Conservation (phyloP, 1,284 basidiomycete genomes). For the Sporisorium iseilematis-ciliati region DNA sequence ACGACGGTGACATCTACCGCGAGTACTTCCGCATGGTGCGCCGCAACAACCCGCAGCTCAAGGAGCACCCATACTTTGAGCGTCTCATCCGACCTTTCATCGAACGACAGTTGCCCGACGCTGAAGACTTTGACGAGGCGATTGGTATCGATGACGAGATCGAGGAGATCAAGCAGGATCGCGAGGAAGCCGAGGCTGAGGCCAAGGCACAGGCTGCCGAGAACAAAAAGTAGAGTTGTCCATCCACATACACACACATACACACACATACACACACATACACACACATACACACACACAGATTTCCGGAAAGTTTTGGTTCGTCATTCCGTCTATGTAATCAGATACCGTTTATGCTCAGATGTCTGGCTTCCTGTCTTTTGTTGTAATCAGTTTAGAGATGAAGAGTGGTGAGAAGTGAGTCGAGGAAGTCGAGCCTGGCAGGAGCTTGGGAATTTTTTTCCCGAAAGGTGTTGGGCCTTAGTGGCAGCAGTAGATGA, state of each 20-base stretch:
- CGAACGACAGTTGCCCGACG: constrained; percentile 71
- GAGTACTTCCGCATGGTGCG: constrained; percentile 65
- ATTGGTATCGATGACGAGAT: constrained; percentile 73
- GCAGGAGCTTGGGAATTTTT: neutral
- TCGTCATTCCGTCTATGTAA: neutral
- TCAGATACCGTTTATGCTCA: constrained; percentile 1
- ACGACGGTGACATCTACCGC: constrained; percentile 67
- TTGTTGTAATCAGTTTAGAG: neutral
- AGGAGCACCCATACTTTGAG: constrained; percentile 73
- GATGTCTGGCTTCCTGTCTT: neutral
- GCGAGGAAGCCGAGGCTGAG: constrained; percentile 62
- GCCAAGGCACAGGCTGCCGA: constrained; percentile 44
- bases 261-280: neutral
- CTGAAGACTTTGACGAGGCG: constrained; percentile 68
- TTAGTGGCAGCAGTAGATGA: neutral
- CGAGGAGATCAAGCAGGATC: constrained; percentile 67
- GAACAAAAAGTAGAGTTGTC: constrained; percentile 20
- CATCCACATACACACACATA: constrained; percentile 1
- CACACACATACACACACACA: neutral
- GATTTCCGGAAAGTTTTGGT: neutral
- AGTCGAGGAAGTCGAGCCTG: neutral
- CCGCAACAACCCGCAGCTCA: constrained; percentile 67
- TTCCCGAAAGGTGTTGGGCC: neutral
- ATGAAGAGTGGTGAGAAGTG: neutral
- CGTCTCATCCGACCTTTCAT: constrained; percentile 74